These are phyloP conservation scores for Scenedesmus sp. DNA, from an alignment of 163 green algal species.

Conservation along the genomic window DNA sequence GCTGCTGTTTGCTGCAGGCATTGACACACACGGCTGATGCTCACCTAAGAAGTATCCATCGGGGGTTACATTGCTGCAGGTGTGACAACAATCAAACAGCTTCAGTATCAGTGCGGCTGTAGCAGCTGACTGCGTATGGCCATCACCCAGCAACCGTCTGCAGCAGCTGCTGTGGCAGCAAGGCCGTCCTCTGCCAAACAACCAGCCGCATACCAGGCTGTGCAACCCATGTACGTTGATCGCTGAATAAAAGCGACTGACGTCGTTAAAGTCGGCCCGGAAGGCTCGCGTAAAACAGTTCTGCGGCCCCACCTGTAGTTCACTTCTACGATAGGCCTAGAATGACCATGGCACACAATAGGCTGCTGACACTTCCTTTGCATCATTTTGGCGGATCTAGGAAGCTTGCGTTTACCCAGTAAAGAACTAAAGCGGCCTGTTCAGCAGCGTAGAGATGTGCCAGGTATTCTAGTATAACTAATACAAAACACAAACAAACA, in stretches of 20 bases:
- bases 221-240: neutral
- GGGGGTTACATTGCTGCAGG: slow-evolving; percentile 80
- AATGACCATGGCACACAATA: slow-evolving; percentile 92
- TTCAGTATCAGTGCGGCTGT: neutral
- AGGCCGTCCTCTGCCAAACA: neutral
- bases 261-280: neutral
- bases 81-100: neutral
- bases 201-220: neutral
- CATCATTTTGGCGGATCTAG: slow-evolving; percentile 30
- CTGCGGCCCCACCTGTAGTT: slow-evolving; percentile 85
- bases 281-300: neutral
- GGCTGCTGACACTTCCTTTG: slow-evolving; percentile 52
- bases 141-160: neutral
- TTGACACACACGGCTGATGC: slow-evolving; percentile 46
- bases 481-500: neutral
- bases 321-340: slow-evolving; percentile 91
- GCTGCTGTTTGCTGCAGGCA: slow-evolving; percentile 10
- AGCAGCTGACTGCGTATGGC: neutral
- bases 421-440: neutral
- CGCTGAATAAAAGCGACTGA: neutral
- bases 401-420: neutral
- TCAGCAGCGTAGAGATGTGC: slow-evolving; percentile 12
- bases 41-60: slow-evolving; percentile 94
- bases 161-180: neutral
- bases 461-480: slow-evolving; percentile 16